Evolutionary conservation across 306 rosid species (phyloP).

Genomic region (Ammopiptanthus mongolicus): DNA sequence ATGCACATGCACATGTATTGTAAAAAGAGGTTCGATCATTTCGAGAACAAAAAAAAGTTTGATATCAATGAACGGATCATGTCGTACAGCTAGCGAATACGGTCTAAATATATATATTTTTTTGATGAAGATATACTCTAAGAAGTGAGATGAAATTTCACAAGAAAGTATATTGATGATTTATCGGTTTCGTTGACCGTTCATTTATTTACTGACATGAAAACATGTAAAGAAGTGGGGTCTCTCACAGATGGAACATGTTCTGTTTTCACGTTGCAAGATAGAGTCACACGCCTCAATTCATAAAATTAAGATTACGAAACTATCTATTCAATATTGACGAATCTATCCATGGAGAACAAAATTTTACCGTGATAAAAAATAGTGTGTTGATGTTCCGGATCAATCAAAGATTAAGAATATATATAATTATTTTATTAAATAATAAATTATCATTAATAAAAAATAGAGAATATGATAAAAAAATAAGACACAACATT

Average conservation of each 20-base stretch:
- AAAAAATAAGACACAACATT: too few relatives aligned
- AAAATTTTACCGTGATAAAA: too few relatives aligned
- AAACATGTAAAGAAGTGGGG: conserved; percentile 37
- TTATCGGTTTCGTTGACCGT: conserved; percentile 46
- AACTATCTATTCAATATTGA: not conserved
- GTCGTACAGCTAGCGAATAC: conserved; percentile 18
- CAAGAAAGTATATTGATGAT: conserved; percentile 2
- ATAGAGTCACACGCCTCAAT: conserved; percentile 27
- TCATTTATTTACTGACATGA: conserved; percentile 43
- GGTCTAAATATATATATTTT: conserved; percentile 2
- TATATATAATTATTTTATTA: too few relatives aligned
- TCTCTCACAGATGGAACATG: conserved; percentile 31
- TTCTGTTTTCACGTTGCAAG: conserved; percentile 35
- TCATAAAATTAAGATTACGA: conserved; percentile 9
- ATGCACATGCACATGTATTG: not conserved
- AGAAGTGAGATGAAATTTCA: conserved; percentile 23
- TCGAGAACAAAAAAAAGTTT: not conserved
- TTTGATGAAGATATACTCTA: too few relatives aligned
- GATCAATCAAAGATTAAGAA: too few relatives aligned
- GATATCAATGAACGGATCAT: not conserved
- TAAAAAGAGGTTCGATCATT: not conserved
- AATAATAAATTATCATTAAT: too few relatives aligned
- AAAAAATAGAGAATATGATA: too few relatives aligned
- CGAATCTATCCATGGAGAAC: too few relatives aligned
- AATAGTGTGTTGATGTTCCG: too few relatives aligned